phyloP scores from a whole-genome alignment of 2,329 filamentous ascomycete species.

The Aspergillus intermedius region DNA sequence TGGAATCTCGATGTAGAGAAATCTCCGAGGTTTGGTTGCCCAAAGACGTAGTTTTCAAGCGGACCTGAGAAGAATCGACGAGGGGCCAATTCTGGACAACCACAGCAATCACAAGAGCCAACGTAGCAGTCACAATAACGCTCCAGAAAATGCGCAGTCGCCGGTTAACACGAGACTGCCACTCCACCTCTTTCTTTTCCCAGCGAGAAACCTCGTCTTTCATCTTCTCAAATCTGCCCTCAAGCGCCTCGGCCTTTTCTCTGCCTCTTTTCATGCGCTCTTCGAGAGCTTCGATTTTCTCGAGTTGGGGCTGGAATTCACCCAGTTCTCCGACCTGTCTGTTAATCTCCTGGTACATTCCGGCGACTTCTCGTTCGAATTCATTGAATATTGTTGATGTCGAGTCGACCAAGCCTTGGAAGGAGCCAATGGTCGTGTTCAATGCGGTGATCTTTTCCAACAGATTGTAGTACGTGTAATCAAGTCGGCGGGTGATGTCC shows the following conservation, averaged over 20 bases:
- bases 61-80: constrained; percentile 1
- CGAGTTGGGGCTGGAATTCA: constrained; percentile 33
- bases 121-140: constrained; percentile 17
- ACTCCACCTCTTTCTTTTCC: constrained; percentile 38
- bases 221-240: constrained; percentile 33
- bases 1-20: too few species aligned
- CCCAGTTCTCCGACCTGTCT: constrained; percentile 33
- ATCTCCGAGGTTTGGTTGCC: constrained; percentile 10
- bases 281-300: constrained; percentile 31
- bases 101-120: constrained; percentile 26
- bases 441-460: constrained; percentile 39
- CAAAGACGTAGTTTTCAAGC: constrained; percentile 4
- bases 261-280: constrained; percentile 33
- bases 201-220: constrained; percentile 35
- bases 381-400: constrained; percentile 30
- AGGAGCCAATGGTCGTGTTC: constrained; percentile 33
- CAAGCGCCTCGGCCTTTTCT: constrained; percentile 30
- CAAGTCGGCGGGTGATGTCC: constrained; percentile 40
- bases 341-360: constrained; percentile 31
- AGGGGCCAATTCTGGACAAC: constrained; percentile 21
- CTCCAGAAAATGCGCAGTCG: constrained; percentile 36
- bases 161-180: constrained; percentile 33
- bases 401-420: constrained; percentile 36
- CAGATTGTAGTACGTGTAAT: constrained; percentile 44
- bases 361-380: constrained; percentile 31